Evolutionary conservation across 768 basidiomycete species (phyloP).

Genomic region (Crassisporium funariophilum): DNA sequence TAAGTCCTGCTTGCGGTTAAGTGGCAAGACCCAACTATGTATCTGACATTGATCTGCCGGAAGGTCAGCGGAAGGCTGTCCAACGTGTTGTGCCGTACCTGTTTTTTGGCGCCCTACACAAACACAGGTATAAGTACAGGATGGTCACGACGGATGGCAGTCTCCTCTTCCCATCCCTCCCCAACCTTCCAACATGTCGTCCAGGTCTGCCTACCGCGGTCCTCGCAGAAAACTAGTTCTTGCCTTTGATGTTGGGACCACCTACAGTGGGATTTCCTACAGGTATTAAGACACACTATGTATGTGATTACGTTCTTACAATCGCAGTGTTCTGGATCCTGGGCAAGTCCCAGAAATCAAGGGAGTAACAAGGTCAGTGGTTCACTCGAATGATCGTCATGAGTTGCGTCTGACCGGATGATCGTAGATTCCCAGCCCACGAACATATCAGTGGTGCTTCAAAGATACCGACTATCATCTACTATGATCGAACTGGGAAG

Average conservation of each 20-base stretch:
- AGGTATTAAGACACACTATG: slow-evolving; percentile 15
- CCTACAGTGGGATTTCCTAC: slow-evolving; percentile 42
- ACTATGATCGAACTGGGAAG: slow-evolving; percentile 43
- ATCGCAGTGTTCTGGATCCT: slow-evolving; percentile 41
- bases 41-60: no score
- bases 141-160: no score
- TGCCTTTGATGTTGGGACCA: slow-evolving; percentile 47
- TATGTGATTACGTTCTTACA: background rate
- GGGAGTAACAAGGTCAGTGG: slow-evolving; percentile 40
- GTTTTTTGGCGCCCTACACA: no score
- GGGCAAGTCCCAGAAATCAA: slow-evolving; percentile 40
- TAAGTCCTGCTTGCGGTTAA: no score
- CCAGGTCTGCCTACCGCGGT: slow-evolving; percentile 41
- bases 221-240: slow-evolving; percentile 38
- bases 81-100: no score
- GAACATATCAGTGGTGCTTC: slow-evolving; percentile 42
- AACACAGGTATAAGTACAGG: no score
- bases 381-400: background rate
- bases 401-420: background rate
- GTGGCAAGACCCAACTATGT: no score
- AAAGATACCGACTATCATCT: slow-evolving; percentile 45
- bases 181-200: slow-evolving; percentile 5
- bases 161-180: no score
- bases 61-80: no score
- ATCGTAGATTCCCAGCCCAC: slow-evolving; percentile 48